These are phyloP conservation scores for Naganishia onofrii DNA, from an alignment of 768 basidiomycete species.

Conservation along the genomic window DNA sequence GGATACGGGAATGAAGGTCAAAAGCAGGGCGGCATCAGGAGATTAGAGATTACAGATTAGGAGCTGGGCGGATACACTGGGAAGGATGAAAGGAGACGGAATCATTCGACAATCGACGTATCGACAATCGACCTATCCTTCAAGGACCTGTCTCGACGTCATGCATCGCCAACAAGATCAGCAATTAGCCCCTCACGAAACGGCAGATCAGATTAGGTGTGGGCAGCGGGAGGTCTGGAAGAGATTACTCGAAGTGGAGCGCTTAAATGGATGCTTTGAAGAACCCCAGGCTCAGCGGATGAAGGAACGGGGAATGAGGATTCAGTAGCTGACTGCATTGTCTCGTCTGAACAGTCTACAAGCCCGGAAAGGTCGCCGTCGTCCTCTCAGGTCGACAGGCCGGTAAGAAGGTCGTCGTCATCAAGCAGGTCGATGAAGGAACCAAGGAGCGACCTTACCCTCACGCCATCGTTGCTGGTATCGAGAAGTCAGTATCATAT, in stretches of 20 bases:
- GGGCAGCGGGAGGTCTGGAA: too few relatives aligned
- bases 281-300: not conserved
- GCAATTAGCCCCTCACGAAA: not conserved
- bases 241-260: not conserved
- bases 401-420: slow-evolving; percentile 98
- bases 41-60: not conserved
- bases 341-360: slow-evolving; percentile 51
- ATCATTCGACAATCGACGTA: too few relatives aligned
- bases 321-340: slow-evolving; percentile 2
- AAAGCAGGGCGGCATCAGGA: not conserved
- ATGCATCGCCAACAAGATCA: not conserved
- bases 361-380: slow-evolving; percentile 62
- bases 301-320: not conserved
- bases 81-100: too few relatives aligned
- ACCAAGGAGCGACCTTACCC: slow-evolving; percentile 95
- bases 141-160: too few relatives aligned
- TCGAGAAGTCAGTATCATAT: slow-evolving; percentile 64
- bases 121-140: too few relatives aligned
- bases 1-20: not conserved
- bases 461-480: slow-evolving; percentile 95
- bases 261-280: not conserved
- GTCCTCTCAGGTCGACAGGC: slow-evolving; percentile 98
- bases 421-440: slow-evolving; percentile 95
- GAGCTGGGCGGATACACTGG: not conserved
- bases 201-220: not conserved